A percentile compares a stretch with the other conserved stretches of the same genome.
Conservation (phyloP, 148 eudicot species). For the Cornus suecica region DNA sequence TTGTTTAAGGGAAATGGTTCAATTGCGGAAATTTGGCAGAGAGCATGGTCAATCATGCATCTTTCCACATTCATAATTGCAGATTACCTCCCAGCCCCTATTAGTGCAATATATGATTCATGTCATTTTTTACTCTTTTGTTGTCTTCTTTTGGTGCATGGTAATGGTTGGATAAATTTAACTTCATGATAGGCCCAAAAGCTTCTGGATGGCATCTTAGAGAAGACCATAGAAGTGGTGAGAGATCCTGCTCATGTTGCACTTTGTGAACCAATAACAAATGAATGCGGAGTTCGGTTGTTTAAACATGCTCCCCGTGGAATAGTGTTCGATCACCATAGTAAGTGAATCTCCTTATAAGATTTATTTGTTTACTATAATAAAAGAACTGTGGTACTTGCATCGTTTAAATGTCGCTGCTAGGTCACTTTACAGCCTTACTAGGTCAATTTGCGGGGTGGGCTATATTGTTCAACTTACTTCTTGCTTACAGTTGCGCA, state of each 20-base stretch:
- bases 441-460: neutral
- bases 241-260: constrained; percentile 16
- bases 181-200: constrained; percentile 61
- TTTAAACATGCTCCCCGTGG: constrained; percentile 79
- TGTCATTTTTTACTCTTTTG: neutral
- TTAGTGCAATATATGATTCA: neutral
- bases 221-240: constrained; percentile 58
- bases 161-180: neutral
- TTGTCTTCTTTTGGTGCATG: neutral
- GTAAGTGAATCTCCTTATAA: constrained; percentile 25
- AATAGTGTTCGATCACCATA: constrained; percentile 72
- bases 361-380: neutral
- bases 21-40: neutral
- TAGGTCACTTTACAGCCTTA: neutral
- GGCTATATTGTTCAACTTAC: neutral
- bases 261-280: constrained; percentile 23
- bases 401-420: neutral
- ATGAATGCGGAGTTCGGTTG: constrained; percentile 61
- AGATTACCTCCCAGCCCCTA: neutral
- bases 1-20: neutral
- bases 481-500: neutral
- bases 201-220: constrained; percentile 59
- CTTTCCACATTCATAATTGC: neutral
- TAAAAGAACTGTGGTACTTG: neutral
- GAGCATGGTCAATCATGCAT: neutral